These are phyloP conservation scores for Aspergillus fischeri DNA, from an alignment of 2,329 filamentous ascomycete species.

Conservation along the genomic window DNA sequence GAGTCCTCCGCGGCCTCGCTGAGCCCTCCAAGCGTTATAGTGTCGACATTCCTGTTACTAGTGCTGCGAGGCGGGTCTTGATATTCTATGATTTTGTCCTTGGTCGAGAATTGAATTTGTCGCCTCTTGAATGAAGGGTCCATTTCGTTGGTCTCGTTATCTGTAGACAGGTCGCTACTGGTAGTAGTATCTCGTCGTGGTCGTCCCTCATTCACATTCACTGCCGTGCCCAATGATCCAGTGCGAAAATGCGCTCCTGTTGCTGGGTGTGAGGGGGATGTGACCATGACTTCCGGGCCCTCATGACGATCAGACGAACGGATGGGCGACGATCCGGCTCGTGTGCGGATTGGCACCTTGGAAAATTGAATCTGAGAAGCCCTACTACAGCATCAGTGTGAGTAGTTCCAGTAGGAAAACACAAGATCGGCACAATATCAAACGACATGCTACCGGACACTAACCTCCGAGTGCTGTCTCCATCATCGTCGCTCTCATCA, in stretches of 20 bases:
- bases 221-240: conserved; percentile 54
- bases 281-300: conserved; percentile 48
- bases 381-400: conserved; percentile 35
- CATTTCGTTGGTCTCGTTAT: conserved; percentile 61
- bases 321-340: conserved; percentile 84
- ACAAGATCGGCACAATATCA: background rate
- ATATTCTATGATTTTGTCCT: conserved; percentile 29
- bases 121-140: conserved; percentile 53
- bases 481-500: conserved; percentile 63
- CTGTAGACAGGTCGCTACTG: conserved; percentile 63
- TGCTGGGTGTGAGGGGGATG: conserved; percentile 51
- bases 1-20: conserved; percentile 45
- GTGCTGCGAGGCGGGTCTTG: conserved; percentile 21
- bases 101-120: conserved; percentile 45
- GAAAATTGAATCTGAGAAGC: conserved; percentile 89
- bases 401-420: background rate
- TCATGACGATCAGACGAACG: conserved; percentile 50
- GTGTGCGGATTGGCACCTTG: conserved; percentile 85
- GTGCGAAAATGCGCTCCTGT: conserved; percentile 47
- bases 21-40: conserved; percentile 27
- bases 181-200: conserved; percentile 60
- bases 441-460: background rate
- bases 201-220: conserved; percentile 48
- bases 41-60: conserved; percentile 26
- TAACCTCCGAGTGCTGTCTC: conserved; percentile 41